Evolutionary conservation across 164 flowering plant genomes (phyloP).

Genomic region (Annona cherimola): DNA sequence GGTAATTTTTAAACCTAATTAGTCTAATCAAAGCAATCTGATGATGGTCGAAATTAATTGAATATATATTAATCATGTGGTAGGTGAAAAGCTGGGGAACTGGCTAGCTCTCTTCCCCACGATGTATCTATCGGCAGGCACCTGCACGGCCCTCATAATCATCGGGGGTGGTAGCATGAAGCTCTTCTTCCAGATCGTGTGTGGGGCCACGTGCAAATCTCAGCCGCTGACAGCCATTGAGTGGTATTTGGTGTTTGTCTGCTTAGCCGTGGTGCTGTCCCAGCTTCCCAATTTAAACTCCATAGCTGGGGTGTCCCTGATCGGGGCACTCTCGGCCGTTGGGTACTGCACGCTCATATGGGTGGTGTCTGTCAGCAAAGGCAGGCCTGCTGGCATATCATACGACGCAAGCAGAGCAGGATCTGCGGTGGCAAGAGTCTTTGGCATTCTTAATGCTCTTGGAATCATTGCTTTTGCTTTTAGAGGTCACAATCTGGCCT

Average conservation of each 20-base stretch:
- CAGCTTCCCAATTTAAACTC: constrained; percentile 77
- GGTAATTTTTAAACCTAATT: too few relatives aligned
- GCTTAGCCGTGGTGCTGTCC: constrained; percentile 40
- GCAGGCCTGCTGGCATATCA: constrained; percentile 27
- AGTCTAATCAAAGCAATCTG: not conserved
- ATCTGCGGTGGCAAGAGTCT: constrained; percentile 19
- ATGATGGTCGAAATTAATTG: not conserved
- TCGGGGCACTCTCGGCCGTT: constrained; percentile 57
- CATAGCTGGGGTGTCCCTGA: constrained; percentile 52
- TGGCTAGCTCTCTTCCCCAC: constrained; percentile 46
- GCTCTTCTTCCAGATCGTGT: constrained; percentile 39
- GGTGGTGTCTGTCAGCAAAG: constrained; percentile 37
- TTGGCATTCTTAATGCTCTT: constrained; percentile 49
- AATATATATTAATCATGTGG: too few relatives aligned
- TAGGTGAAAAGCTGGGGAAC: constrained; percentile 50
- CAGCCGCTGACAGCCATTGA: constrained; percentile 44
- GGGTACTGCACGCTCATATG: constrained; percentile 52
- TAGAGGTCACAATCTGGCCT: constrained; percentile 78
- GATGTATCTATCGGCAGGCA: constrained; percentile 66
- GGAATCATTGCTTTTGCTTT: constrained; percentile 77
- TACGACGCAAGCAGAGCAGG: constrained; percentile 24
- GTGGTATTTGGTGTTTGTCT: constrained; percentile 70
- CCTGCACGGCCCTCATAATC: constrained; percentile 52
- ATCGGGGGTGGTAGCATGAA: constrained; percentile 53
- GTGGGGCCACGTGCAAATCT: constrained; percentile 38